Conservation (phyloP, 2,329 filamentous ascomycete species). For the Aspergillus sp. region DNA sequence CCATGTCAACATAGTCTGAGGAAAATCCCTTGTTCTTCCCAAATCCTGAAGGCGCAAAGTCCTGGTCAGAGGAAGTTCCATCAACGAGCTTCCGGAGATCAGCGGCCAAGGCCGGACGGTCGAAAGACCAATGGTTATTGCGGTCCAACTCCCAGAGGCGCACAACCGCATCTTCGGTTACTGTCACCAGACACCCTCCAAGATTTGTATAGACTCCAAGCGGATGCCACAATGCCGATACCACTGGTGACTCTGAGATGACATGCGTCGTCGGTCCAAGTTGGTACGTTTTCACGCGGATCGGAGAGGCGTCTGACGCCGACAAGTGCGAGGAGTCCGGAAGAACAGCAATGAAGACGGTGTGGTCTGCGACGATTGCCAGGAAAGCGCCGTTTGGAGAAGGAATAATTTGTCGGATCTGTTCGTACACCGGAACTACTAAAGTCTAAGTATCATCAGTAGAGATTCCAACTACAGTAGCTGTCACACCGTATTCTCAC, state of each 20-base stretch:
- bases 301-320: constrained; percentile 63
- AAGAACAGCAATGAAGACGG: constrained; percentile 81
- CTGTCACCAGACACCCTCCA: constrained; percentile 78
- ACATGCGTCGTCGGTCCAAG: constrained; percentile 93
- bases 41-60: constrained; percentile 74
- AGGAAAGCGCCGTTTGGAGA: constrained; percentile 81
- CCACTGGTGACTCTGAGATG: constrained; percentile 76
- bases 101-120: constrained; percentile 76
- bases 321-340: constrained; percentile 77
- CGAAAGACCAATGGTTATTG: constrained; percentile 84
- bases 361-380: constrained; percentile 82
- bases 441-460: constrained; percentile 58
- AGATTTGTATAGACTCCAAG: constrained; percentile 66
- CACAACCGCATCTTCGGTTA: constrained; percentile 84
- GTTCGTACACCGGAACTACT: constrained; percentile 73
- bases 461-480: not conserved
- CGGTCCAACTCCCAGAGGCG: constrained; percentile 86
- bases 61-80: constrained; percentile 76
- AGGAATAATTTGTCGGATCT: constrained; percentile 80
- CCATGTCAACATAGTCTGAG: constrained; percentile 87
- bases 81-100: constrained; percentile 88
- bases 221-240: constrained; percentile 88
- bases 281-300: constrained; percentile 84
- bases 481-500: constrained; percentile 20
- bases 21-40: constrained; percentile 80